Evolutionary conservation across 2,329 filamentous ascomycete species (phyloP).

Genomic region (Aspergillus jensenii): DNA sequence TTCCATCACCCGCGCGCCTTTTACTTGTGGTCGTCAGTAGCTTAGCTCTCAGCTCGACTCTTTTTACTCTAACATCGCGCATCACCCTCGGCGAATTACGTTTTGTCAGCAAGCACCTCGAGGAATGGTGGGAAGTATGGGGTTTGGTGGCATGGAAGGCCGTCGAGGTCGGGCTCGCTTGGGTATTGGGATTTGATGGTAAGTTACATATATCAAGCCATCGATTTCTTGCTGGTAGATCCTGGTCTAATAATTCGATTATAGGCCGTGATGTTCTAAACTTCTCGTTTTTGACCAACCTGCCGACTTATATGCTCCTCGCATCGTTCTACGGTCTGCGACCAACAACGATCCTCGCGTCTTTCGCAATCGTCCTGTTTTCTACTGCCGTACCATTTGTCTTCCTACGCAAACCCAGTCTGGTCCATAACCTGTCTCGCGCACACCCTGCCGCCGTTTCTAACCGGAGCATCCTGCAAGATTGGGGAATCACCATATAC

Average conservation of each 20-base stretch:
- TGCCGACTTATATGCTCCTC: conserved; percentile 74
- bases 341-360: conserved; percentile 58
- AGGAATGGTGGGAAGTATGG: conserved; percentile 62
- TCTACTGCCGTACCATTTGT: conserved; percentile 72
- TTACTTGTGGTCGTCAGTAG: conserved; percentile 50
- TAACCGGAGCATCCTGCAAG: conserved; percentile 65
- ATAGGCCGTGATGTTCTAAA: conserved; percentile 66
- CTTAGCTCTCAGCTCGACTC: conserved; percentile 62
- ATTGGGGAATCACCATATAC: conserved; percentile 61
- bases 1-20: conserved; percentile 43
- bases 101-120: conserved; percentile 62
- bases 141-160: conserved; percentile 57
- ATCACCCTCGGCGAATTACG: conserved; percentile 67
- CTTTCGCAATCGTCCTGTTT: conserved; percentile 66
- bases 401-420: conserved; percentile 68
- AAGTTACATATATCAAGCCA: conserved; percentile 8
- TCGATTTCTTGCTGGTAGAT: neutral
- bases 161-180: conserved; percentile 68
- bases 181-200: conserved; percentile 71
- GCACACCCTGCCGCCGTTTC: conserved; percentile 47
- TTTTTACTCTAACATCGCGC: conserved; percentile 63
- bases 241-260: neutral
- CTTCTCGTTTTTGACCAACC: conserved; percentile 68
- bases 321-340: conserved; percentile 74
- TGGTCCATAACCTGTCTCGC: conserved; percentile 59